Evolutionary conservation across 306 rosid genomes (phyloP).

Genomic region (Adenanthera pavonina): DNA sequence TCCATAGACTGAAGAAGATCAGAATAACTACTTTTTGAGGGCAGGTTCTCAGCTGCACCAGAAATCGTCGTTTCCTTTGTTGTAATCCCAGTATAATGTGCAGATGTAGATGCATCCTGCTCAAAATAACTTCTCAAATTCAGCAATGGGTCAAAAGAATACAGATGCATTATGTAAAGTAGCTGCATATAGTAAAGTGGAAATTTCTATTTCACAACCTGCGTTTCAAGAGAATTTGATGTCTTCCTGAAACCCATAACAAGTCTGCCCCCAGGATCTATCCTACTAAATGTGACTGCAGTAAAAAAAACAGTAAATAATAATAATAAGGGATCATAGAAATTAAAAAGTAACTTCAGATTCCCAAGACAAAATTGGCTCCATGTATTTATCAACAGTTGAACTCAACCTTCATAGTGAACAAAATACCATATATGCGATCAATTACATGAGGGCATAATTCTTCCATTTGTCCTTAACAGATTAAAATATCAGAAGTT

Average conservation of each 20-base stretch:
- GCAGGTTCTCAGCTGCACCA: conserved; percentile 64
- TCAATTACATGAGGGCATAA: conserved; percentile 21
- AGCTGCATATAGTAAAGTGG: conserved; percentile 27
- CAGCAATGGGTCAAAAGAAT: conserved; percentile 27
- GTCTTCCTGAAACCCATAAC: conserved; percentile 93
- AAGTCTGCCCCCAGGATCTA: conserved; percentile 92
- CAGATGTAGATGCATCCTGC: conserved; percentile 71
- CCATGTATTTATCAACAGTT: conserved; percentile 21
- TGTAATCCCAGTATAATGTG: conserved; percentile 58
- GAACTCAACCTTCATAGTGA: conserved; percentile 5
- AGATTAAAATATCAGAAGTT: background rate
- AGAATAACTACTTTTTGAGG: conserved; percentile 57
- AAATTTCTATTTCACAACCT: conserved; percentile 55
- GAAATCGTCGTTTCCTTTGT: conserved; percentile 59
- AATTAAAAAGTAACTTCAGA: conserved; percentile 27
- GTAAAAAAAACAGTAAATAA: background rate
- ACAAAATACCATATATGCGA: conserved; percentile 10
- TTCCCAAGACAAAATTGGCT: conserved; percentile 11
- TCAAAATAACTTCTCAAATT: conserved; percentile 36
- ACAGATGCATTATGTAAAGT: conserved; percentile 26
- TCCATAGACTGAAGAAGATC: conserved; percentile 53
- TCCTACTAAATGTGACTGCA: conserved; percentile 96
- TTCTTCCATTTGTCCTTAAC: conserved; percentile 26
- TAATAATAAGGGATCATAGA: conserved; percentile 21
- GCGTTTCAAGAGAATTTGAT: conserved; percentile 60